Conservation (phyloP, 2,329 filamentous ascomycete species). For the Hawksworthiomyces lignivorus region DNA sequence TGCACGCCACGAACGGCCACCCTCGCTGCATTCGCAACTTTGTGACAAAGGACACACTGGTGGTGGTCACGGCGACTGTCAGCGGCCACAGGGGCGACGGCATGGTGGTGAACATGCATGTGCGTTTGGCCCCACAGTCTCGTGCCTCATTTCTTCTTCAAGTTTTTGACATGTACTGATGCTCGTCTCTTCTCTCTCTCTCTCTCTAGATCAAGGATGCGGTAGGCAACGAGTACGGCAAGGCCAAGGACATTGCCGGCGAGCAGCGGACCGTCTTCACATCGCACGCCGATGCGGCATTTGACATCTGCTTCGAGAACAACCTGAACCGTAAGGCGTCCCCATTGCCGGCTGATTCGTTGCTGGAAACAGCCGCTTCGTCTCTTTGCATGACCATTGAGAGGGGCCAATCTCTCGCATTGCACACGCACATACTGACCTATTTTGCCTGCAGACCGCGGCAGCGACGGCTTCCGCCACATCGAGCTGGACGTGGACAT, state of each 20-base stretch:
- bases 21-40: slow-evolving; percentile 97
- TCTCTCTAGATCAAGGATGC: slow-evolving; percentile 76
- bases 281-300: slow-evolving; percentile 80
- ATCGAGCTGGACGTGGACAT: slow-evolving; percentile 94
- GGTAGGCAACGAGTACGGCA: slow-evolving; percentile 91
- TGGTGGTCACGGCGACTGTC: slow-evolving; percentile 87
- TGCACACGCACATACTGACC: too few relatives aligned
- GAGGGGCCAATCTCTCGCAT: too few relatives aligned
- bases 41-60: slow-evolving; percentile 81
- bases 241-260: slow-evolving; percentile 82
- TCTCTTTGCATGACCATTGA: too few relatives aligned
- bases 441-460: slow-evolving; percentile 6
- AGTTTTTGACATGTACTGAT: too few relatives aligned
- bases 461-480: slow-evolving; percentile 51
- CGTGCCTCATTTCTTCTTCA: too few relatives aligned
- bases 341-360: too few relatives aligned
- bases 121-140: too few relatives aligned
- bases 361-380: too few relatives aligned
- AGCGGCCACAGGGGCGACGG: slow-evolving; percentile 85
- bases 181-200: not conserved
- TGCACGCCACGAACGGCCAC: slow-evolving; percentile 58
- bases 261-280: slow-evolving; percentile 93
- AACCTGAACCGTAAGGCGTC: slow-evolving; percentile 45
- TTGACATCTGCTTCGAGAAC: slow-evolving; percentile 97
- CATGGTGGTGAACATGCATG: slow-evolving; percentile 88